Conservation (phyloP, 31 red algal species). For the Porphyra umbilicalis region DNA sequence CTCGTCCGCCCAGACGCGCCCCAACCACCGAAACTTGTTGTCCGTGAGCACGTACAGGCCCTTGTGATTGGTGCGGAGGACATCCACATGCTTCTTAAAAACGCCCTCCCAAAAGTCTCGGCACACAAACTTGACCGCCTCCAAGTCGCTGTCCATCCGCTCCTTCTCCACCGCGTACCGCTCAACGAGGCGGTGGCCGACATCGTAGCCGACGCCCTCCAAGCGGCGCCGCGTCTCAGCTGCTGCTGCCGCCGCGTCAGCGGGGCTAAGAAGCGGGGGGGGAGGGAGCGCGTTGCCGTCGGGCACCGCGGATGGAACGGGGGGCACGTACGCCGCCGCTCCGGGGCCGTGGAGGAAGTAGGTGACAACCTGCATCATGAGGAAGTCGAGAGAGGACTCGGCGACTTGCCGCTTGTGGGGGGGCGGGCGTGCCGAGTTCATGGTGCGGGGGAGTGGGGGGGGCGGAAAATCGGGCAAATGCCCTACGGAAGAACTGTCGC, state of each 20-base stretch:
- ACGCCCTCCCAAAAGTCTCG: constrained; percentile 83
- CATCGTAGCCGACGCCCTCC: constrained; percentile 56
- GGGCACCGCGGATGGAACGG: neutral
- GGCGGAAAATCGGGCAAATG: too few species aligned
- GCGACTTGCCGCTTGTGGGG: constrained; percentile 21
- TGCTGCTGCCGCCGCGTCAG: constrained; percentile 8
- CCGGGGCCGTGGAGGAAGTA: constrained; percentile 55
- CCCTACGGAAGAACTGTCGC: too few species aligned
- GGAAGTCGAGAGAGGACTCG: constrained; percentile 35
- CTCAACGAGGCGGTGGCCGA: constrained; percentile 62
- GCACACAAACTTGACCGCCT: constrained; percentile 94
- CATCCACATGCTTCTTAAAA: constrained; percentile 90
- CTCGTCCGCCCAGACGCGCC: constrained; percentile 22
- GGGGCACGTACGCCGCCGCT: constrained; percentile 15
- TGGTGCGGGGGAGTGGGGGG: neutral
- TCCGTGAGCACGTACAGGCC: constrained; percentile 90
- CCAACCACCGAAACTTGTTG: constrained; percentile 72
- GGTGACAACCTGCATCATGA: constrained; percentile 65
- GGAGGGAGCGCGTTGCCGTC: neutral
- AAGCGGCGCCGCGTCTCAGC: constrained; percentile 30
- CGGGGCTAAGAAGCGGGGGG: constrained; percentile 5
- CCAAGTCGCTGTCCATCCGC: constrained; percentile 58
- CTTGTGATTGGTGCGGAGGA: constrained; percentile 84
- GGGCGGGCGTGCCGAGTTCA: constrained; percentile 1
- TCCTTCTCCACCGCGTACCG: constrained; percentile 30